A percentile compares a stretch with the other conserved stretches of the same genome.
Conservation (phyloP, 495 filamentous ascomycete species). For the Penicillium riverlandense region DNA sequence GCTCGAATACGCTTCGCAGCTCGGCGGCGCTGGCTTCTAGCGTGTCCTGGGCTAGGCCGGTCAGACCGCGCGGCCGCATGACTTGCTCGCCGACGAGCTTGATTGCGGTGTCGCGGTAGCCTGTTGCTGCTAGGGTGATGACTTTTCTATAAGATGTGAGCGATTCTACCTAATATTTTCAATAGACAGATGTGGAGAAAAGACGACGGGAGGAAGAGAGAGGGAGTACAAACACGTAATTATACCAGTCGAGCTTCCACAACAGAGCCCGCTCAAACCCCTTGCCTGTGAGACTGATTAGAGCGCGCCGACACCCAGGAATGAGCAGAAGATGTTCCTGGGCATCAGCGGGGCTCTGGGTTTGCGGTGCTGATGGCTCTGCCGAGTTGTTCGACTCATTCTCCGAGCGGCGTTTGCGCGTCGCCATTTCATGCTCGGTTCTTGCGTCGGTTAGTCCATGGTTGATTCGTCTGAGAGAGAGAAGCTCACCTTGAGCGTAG, state of each 20-base stretch:
- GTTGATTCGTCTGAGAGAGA: neutral
- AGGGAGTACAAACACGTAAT: conserved; percentile 42
- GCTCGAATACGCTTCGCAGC: conserved; percentile 50
- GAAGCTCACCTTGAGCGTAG: conserved; percentile 59
- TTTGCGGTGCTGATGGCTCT: no score
- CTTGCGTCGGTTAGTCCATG: conserved; percentile 23
- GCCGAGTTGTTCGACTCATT: neutral
- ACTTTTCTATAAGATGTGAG: conserved; percentile 39
- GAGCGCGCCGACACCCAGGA: conserved; percentile 48
- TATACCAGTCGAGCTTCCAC: conserved; percentile 59
- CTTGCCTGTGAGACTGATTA: conserved; percentile 68
- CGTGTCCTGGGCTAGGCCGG: conserved; percentile 57
- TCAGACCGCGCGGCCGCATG: conserved; percentile 60
- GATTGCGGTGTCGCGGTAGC: conserved; percentile 62
- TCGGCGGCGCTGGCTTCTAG: conserved; percentile 56
- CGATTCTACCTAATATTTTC: neutral
- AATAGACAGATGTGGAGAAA: neutral
- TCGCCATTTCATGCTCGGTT: conserved; percentile 66
- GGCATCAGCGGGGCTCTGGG: conserved; percentile 19
- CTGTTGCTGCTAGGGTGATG: conserved; percentile 50
- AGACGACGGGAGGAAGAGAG: neutral
- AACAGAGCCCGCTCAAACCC: conserved; percentile 63
- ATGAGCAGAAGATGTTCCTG: conserved; percentile 46
- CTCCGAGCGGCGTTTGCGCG: conserved; percentile 52
- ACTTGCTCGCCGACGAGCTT: conserved; percentile 58